Evolutionary conservation across 352 stramenopile genomes (phyloP).

Genomic region (Phytophthora pinifolia): DNA sequence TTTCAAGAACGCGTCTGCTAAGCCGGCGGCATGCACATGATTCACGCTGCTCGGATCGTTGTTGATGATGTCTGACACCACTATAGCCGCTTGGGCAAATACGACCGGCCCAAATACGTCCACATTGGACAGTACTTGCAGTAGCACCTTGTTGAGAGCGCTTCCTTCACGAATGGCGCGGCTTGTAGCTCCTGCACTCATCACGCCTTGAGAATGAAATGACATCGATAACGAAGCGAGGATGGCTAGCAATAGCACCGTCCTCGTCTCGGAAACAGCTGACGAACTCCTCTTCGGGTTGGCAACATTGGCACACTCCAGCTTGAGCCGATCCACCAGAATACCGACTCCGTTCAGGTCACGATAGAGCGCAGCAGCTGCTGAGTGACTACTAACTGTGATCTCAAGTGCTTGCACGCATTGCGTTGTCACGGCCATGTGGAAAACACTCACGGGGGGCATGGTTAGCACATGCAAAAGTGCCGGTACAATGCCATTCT

Average conservation of each 20-base stretch:
- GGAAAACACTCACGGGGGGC: slow-evolving; percentile 51
- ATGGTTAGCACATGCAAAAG: slow-evolving; percentile 79
- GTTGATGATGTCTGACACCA: slow-evolving; percentile 98
- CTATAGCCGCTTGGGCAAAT: slow-evolving; percentile 89
- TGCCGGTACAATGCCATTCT: slow-evolving; percentile 82
- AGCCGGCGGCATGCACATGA: slow-evolving; percentile 91
- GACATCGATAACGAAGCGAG: slow-evolving; percentile 81
- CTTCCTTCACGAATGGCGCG: slow-evolving; percentile 88
- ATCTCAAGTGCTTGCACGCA: slow-evolving; percentile 84
- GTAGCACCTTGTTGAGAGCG: slow-evolving; percentile 86
- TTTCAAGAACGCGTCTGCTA: slow-evolving; percentile 93
- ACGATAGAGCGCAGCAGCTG: slow-evolving; percentile 70
- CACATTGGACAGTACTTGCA: slow-evolving; percentile 90
- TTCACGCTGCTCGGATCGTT: slow-evolving; percentile 95
- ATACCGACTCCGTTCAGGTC: slow-evolving; percentile 87
- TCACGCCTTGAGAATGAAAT: slow-evolving; percentile 87
- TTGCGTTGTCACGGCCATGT: slow-evolving; percentile 73
- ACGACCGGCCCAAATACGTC: slow-evolving; percentile 93
- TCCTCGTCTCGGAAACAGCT: slow-evolving; percentile 51
- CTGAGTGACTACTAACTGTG: slow-evolving; percentile 73
- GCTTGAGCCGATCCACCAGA: slow-evolving; percentile 72
- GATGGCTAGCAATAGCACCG: slow-evolving; percentile 65
- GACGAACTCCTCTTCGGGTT: slow-evolving; percentile 9
- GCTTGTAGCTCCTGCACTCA: slow-evolving; percentile 84
- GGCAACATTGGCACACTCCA: slow-evolving; percentile 47